Evolutionary conservation across 2,329 filamentous ascomycete species (phyloP), one percentile per base, ranked within the genome.

Genomic region (Scedosporium minutisporum): DNA sequence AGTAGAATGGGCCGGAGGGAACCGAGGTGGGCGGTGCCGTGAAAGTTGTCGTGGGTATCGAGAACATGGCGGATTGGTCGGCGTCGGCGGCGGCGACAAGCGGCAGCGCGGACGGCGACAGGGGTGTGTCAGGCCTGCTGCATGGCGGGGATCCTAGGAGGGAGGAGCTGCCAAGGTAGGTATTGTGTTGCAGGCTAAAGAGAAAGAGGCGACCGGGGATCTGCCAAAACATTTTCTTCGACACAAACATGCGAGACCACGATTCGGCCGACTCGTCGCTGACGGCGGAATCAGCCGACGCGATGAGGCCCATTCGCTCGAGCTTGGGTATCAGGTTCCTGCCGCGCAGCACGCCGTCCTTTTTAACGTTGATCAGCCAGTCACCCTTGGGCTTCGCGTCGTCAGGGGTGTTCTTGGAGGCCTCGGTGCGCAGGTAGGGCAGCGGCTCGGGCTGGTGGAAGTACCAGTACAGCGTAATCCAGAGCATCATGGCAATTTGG

Each of bases 401-500:
- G 18, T 83, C 77, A 0, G 89, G 88, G 0, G 91, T 93, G 63
- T 80, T 72, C 66, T 81, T 82, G 1, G 87, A 89, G 0, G 83
- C 78, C 4, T 84, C 77, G 6, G 84, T 90, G 18, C 80, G 80
- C 41, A 95, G 71, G 59, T 84, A 82, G 0, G 83, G 80, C 23
- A 82, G 79, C 0, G 93, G 93, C 68, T 88, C 82, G 1, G 86
- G 82, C 73, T 96, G 91, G 76, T 97, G 93, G 69, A 97, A 97
- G 78, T 97, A 97, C 93, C 93, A 97, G 78, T 91, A 96, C 51
- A 97, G 79, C 1, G 91, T 93, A 41, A 92, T 86, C 90, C 91
- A 97, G 6, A 97, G 82, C 89, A 97, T 96, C 90, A 97, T 92
- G 67, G 93, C 93, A 64, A 96, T 90, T 76, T 96, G 90, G 55